Base-by-base conservation (phyloP, 139 green algal genomes). In the Chlorella sp. region DNA sequence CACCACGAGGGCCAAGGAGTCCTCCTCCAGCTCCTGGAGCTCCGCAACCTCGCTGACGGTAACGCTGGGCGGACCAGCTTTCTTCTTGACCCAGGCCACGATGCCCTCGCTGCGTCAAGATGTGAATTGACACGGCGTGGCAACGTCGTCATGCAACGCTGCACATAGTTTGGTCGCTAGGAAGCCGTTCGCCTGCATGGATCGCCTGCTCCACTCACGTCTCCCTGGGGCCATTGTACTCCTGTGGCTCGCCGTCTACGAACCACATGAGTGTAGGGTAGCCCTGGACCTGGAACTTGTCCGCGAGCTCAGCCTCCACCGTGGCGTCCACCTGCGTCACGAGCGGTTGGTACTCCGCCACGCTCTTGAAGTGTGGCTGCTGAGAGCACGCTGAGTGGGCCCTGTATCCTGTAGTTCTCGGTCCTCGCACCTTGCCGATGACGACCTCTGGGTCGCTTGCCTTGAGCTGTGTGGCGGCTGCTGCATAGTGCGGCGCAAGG, bases 261-360 rank as follows among this genome's bases (percentile, higher is more conserved):
- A 96, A 95, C 90, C 91, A 96, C 79, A 93, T 93, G 62, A 96
- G 64, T 3, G 91, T 95, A 63, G 91, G 91, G 78, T 92, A 95
- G 67, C 90, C 90, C 75, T 88, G 42, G 2, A 92, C 79, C 22
- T 67, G 72, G 31, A 83, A 88, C 77, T 90, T 85, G 33, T 76
- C 62, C 20, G 61, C 88, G 17, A 90, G 71, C 3, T 82, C 77
- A 17, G 79, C 75, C 71, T 94, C 85, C 34, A 85, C 77, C 3
- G 89, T 94, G 36, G 88, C 90, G 55, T 95, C 90, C 2, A 94
- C 78, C 87, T 92, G 80, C 20, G 23, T 10, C n/a, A n/a, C n/a
- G n/a, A n/a, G n/a, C n/a, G n/a, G n/a, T n/a, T n/a, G n/a, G n/a
- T n/a, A n/a, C n/a, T n/a, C n/a, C n/a, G n/a, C n/a, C n/a, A n/a